Evolutionary conservation across 202 grass and related monocot species (phyloP), one percentile per base, ranked within the genome.

Genomic region (Zizania palustris): DNA sequence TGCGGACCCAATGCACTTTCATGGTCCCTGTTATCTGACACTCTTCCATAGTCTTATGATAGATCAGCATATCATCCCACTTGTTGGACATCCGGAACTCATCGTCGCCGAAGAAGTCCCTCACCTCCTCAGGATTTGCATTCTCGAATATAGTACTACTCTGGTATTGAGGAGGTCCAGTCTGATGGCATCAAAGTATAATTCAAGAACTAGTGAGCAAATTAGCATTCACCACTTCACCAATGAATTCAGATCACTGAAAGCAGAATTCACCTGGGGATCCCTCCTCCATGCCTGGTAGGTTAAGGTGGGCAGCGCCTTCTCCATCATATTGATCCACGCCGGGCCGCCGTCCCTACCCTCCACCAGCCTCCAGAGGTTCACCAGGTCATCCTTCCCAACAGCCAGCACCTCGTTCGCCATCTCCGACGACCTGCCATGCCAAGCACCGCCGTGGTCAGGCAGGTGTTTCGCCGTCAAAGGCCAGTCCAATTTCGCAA

Each of bases 251-350:
- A 68, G 5, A 61, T 14, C 9, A 45, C 6, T 34, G 48, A 56
- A 71, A 22, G 22, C 45, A 19, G 5, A 34, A 42, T 33, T 57
- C 75, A 93, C 93, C 89, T 88, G 71, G 7, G 87, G 63, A 70
- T 96, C 89, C 90, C 89, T 96, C 59, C 93, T 88, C 93, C 93
- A 97, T n/a, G 93, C 93, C 75, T 90, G 71, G 63, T 93, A 97
- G 45, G 75, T 88, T 75, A 97, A 82, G 75, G 57, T 80, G 60
- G 89, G 79, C 72, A 93, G 79, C 21, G 80, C 60, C 78, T 78
- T 89, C 69, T 97, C 87, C 93, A 93, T 97, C 93, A 97, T 97
- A 37, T 92, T 83, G 63, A 86, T 89, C 93, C 93, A 97, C 7
- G 84, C 28, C 5, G 85, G 90, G 15, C 90, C 93, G 16, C 87